A percentile compares a stretch with the other conserved stretches of the same genome.
phyloP scores from a whole-genome alignment of 768 basidiomycete genomes.

The Leccinum arenicola region DNA sequence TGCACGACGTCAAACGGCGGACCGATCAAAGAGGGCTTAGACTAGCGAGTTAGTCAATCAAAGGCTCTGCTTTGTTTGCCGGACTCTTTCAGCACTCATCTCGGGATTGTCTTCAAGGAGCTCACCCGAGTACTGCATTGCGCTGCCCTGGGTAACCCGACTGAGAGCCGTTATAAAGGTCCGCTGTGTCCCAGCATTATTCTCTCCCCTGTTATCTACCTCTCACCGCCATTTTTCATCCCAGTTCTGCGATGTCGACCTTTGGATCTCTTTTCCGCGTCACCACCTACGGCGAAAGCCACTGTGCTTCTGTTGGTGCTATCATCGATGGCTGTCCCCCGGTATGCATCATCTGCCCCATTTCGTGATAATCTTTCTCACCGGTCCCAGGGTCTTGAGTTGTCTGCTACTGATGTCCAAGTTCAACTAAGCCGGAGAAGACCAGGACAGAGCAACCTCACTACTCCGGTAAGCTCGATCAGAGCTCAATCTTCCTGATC shows the following conservation, averaged over 20 bases:
- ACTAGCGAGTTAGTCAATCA: background rate
- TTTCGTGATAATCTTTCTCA: conserved; percentile 12
- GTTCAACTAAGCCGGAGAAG: conserved; percentile 85
- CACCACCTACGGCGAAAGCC: conserved; percentile 97
- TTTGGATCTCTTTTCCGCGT: conserved; percentile 91
- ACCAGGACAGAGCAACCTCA: conserved; percentile 95
- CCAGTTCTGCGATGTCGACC: conserved; percentile 70
- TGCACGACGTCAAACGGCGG: background rate
- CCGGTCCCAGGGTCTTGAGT: conserved; percentile 65
- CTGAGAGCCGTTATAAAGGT: conserved; percentile 19
- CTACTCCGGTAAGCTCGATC: conserved; percentile 74
- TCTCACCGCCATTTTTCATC: conserved; percentile 12
- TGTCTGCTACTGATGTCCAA: conserved; percentile 84
- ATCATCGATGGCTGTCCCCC: conserved; percentile 98
- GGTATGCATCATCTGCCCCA: conserved; percentile 43
- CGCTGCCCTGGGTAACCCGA: conserved; percentile 9
- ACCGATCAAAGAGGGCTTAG: background rate
- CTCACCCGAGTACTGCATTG: conserved; percentile 25
- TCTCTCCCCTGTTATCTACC: conserved; percentile 3
- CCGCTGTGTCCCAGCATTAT: conserved; percentile 5
- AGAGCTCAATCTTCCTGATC: background rate
- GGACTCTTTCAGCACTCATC: background rate
- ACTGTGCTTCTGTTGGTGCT: conserved; percentile 94
- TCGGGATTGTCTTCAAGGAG: conserved; percentile 11
- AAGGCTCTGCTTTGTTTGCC: background rate